Percentiles rank a stretch among this genome's conserved stretches.
These are phyloP conservation scores for Pseudoscleropodium purum DNA, from an alignment of 225 moss, liverwort and hornwort species.

Conservation along the genomic window DNA sequence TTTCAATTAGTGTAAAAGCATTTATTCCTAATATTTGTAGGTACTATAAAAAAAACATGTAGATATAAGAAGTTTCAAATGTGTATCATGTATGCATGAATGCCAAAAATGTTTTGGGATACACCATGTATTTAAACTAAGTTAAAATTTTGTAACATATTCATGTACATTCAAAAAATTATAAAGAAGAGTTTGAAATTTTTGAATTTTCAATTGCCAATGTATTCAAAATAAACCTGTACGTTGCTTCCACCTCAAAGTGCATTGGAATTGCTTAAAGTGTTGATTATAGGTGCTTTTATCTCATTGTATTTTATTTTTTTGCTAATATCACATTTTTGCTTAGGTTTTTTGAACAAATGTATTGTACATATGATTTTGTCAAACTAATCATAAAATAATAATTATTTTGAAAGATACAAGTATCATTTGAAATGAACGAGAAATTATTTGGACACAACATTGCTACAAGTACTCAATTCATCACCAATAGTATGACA, in stretches of 20 bases:
- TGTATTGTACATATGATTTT: background rate
- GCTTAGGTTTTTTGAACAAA: background rate
- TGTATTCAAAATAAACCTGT: background rate
- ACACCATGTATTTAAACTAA: background rate
- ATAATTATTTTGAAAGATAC: background rate
- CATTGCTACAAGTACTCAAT: background rate
- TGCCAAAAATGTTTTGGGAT: background rate
- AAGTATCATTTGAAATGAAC: background rate
- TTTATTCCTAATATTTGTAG: accelerated
- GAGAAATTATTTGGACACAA: background rate
- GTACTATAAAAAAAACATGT: background rate
- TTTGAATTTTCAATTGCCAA: background rate
- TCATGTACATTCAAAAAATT: background rate
- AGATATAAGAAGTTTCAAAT: background rate
- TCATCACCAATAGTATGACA: accelerated
- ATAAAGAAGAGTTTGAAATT: too few species aligned
- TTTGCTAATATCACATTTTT: background rate
- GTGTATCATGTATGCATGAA: background rate
- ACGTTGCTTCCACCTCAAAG: background rate
- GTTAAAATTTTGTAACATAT: background rate
- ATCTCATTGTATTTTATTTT: background rate
- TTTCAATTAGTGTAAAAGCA: background rate
- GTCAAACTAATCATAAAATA: background rate
- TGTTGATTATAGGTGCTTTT: background rate
- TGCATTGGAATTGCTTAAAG: too few species aligned